Conservation (phyloP, 345 rosid species). For the Bruguiera sexangula region DNA sequence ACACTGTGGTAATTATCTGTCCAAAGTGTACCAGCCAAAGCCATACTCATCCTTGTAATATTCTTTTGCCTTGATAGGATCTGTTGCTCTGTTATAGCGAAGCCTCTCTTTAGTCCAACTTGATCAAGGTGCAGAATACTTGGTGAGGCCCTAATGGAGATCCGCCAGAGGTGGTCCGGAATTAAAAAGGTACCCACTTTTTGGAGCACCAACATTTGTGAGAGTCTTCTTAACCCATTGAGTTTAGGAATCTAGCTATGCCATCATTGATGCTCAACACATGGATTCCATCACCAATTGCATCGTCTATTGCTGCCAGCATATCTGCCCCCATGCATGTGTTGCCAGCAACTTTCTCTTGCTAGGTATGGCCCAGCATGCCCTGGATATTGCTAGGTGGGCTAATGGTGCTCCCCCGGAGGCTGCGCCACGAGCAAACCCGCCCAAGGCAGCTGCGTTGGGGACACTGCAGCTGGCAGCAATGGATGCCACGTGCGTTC, state of each 20-base stretch:
- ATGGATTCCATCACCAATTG: no score
- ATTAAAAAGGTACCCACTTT: slow-evolving; percentile 39
- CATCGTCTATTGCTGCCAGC: no score
- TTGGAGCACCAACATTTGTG: slow-evolving; percentile 55
- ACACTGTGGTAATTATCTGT: slow-evolving; percentile 48
- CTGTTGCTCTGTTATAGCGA: slow-evolving; percentile 34
- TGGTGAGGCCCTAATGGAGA: slow-evolving; percentile 47
- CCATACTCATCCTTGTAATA: slow-evolving; percentile 37
- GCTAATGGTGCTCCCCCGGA: no score
- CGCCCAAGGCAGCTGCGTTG: no score
- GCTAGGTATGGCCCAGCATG: no score
- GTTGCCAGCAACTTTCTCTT: no score
- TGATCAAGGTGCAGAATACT: slow-evolving; percentile 38
- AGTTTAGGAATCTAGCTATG: slow-evolving; percentile 33
- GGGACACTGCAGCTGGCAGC: no score
- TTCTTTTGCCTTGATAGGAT: not conserved
- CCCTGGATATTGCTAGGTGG: no score
- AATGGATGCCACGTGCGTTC: no score
- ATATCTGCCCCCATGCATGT: no score
- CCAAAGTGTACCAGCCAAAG: slow-evolving; percentile 80
- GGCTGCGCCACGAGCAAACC: no score
- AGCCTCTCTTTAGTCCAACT: slow-evolving; percentile 50
- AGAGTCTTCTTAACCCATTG: slow-evolving; percentile 52
- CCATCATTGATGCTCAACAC: no score
- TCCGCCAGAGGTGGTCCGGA: slow-evolving; percentile 45